Base-by-base conservation (phyloP, 345 rosid genomes). In the Rubroshorea leprosula region DNA sequence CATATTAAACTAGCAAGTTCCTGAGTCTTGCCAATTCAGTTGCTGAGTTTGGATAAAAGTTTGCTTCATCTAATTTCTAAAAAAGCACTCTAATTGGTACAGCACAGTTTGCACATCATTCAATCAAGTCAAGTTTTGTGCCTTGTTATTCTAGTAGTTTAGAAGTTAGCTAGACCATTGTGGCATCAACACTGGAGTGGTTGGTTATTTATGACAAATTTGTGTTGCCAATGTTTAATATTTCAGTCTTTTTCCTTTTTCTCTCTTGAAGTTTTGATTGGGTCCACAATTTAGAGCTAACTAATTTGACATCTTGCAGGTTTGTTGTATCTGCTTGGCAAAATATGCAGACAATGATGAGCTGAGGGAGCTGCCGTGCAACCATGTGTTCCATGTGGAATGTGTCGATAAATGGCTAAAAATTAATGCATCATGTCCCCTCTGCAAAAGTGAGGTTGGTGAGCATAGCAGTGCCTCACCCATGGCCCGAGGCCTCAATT, bases 351-450 rank as follows among this genome's bases (percentile, higher is more conserved):
- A 93, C 73, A 89, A 89, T 10, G 99, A 89, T 10, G 99, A 93
- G 75, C 72, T 93, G 69, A 80, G 89, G 70, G 99, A 89, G 87
- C 78, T 93, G 51, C 88, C 87, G 0, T 93, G 99, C 57, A 63
- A 73, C 24, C 99, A 93, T 71, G 87, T 85, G 68, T 87, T 93
- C 69, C 99, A 93, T 83, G 83, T 82, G 81, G 99, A 89, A 6
- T 93, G 99, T 39, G 95, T 93, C 22, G 97, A 89, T 55, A 93
- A 87, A 67, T 93, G 99, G 99, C 83, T 93, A 27, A 93, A 87
- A 76, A 93, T 93, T 68, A 89, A 85, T 22, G 97, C 97, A 0
- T 69, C 83, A 5, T 93, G 99, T 68, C 99, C 99, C 51, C 90
- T 93, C 18, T 93, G 99, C 89, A 93, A 93, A 74, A 80, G 71